These are phyloP conservation scores for Neoboletus magnificus DNA, from an alignment of 768 basidiomycete genomes.

Conservation along the genomic window DNA sequence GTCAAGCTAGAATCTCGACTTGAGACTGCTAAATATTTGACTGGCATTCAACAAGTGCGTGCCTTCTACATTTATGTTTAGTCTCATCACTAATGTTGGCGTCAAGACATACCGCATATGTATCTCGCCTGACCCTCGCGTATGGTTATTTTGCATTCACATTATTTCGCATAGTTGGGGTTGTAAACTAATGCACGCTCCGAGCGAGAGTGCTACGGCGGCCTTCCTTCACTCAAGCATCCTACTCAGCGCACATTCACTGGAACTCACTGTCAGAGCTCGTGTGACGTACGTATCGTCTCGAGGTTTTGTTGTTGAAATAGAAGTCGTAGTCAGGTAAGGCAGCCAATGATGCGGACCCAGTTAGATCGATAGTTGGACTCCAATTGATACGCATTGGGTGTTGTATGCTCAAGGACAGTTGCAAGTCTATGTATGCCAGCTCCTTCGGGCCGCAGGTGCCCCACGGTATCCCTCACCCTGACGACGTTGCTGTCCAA, in stretches of 20 bases:
- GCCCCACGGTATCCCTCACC: neutral
- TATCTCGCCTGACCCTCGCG: neutral
- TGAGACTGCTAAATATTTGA: neutral
- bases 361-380: neutral
- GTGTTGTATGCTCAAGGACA: neutral
- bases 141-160: neutral
- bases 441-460: neutral
- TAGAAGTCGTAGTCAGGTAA: neutral
- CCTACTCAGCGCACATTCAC: neutral
- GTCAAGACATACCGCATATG: neutral
- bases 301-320: neutral
- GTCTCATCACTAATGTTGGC: neutral
- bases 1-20: neutral
- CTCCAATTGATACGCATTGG: neutral
- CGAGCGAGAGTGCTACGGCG: neutral
- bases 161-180: neutral
- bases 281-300: too few relatives aligned
- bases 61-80: neutral
- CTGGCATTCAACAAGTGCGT: neutral
- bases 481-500: conserved; percentile 5
- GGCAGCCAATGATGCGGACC: too few relatives aligned
- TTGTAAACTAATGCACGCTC: neutral
- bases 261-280: too few relatives aligned
- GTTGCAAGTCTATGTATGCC: neutral
- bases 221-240: neutral